Evolutionary conservation across 352 stramenopile species (phyloP), one percentile per base, ranked within the genome.

Genomic region (Phytophthora pluvialis): DNA sequence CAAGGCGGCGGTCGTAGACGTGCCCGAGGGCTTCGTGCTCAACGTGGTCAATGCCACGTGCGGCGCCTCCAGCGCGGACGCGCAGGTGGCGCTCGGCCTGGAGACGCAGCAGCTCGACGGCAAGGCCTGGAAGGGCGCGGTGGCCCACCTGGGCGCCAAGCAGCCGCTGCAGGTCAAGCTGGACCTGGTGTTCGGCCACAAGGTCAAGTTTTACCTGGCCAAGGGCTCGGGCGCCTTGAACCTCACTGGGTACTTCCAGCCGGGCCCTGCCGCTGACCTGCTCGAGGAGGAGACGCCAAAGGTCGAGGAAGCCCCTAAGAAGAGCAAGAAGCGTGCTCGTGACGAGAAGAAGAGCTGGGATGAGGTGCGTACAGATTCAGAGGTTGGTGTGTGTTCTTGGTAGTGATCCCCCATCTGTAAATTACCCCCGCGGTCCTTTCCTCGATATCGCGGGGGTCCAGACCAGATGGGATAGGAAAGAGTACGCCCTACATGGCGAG

Each of bases 381-480:
- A n/a, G 11, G 1, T 16, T n/a, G 66, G 44, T 72, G 21, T 67
- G 31, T 72, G 32, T 72, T 16, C 21, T 21, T 21, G 21, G 21
- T 50, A 26, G 16, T 28, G 15, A 8, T 51, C 7, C 51, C 75
- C 80, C 82, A 87, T 84, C 61, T 86, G 83, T 70, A 89, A 89
- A 89, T 89, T 91, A 73, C 80, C 72, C 61, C 58, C 59, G 64
- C 39, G 62, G 62, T 71, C 67, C 54, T 65, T 55, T 57, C 51
- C 25, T 87, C 81, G 50, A 71, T 95, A 80, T 64, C 64, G 38
- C 49, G 75, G 72, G 61, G 81, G 82, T 87, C 86, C 86, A 95
- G 86, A 95, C 86, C 84, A 73, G 78, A 81, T 91, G 86, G 86
- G 72, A 95, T 83, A 95, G 78, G 33, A 91, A 89, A 73, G 80